Evolutionary conservation across 2,329 filamentous ascomycete species (phyloP).

Genomic region (Talaromyces rugulosus): DNA sequence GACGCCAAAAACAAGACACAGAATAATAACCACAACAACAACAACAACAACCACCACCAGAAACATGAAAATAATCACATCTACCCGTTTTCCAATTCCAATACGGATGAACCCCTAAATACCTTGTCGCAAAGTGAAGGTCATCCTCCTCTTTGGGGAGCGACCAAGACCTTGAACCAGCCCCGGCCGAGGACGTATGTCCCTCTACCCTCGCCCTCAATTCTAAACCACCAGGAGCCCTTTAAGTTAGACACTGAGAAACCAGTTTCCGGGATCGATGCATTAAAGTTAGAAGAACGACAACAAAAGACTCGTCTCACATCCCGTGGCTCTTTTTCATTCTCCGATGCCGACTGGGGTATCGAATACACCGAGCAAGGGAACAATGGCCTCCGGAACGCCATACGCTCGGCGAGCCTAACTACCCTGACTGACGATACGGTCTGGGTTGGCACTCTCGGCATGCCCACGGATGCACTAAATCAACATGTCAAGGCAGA

Average conservation of each 20-base stretch:
- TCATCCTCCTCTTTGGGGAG: constrained; percentile 72
- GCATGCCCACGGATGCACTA: constrained; percentile 88
- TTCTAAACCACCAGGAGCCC: constrained; percentile 64
- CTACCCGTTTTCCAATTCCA: constrained; percentile 26
- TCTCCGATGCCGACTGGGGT: constrained; percentile 75
- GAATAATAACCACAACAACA: not conserved
- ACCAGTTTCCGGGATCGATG: constrained; percentile 14
- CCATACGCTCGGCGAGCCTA: constrained; percentile 71
- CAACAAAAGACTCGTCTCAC: constrained; percentile 43
- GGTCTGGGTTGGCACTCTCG: constrained; percentile 87
- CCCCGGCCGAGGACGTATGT: constrained; percentile 71
- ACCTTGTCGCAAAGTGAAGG: constrained; percentile 67
- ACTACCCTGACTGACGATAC: constrained; percentile 68
- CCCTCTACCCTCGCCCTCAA: constrained; percentile 64
- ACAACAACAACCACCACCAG: not conserved
- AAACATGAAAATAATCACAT: constrained; percentile 9
- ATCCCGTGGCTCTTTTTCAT: constrained; percentile 44
- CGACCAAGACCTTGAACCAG: constrained; percentile 63
- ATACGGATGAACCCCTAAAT: constrained; percentile 36
- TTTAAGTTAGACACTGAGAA: constrained; percentile 9
- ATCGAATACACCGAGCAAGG: constrained; percentile 84
- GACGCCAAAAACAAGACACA: constrained; percentile 22
- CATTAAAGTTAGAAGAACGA: constrained; percentile 19
- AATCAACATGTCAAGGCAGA: constrained; percentile 71
- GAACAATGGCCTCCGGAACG: constrained; percentile 87